Evolutionary conservation across 805 yeast species (phyloP), one percentile per base, ranked within the genome.

Genomic region (Nematodospora valgi): DNA sequence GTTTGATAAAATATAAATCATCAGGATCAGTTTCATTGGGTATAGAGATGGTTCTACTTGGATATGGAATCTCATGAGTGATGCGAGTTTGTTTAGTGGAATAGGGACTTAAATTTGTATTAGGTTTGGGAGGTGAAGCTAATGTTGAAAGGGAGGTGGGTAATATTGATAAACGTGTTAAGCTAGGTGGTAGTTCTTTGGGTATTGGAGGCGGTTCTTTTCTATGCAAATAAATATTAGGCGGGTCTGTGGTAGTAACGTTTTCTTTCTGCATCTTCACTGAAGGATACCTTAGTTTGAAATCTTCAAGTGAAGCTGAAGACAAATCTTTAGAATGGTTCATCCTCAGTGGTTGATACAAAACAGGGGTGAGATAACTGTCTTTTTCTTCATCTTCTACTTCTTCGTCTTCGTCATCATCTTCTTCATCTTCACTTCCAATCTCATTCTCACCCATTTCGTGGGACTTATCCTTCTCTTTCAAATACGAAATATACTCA

Each of bases 401-500:
- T 8, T 27, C 27, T 14, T 30, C 21, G 14, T 22, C 22, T 23
- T 38, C 42, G 6, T 24, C 34, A 13, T 14, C 4, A 24, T 35
- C 25, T 30, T 35, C 31, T 38, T 39, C 27, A n/a, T 27, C 32
- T 8, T 18, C 14, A 12, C 12, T 14, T 6, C 12, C 14, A 6
- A 19, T 14, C 9, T 14, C 18, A n/a, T 6, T 34, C 13, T 21
- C 27, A n/a, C n/a, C n/a, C n/a, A n/a, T n/a, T n/a, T n/a, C n/a
- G n/a, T n/a, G n/a, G n/a, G n/a, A n/a, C 13, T 23, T 30, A 18
- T 62, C 68, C 39, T 51, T 52, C 13, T 54, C 41, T 36, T 52
- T 57, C 40, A 65, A 49, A 38, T 65, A 67, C 5, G 51, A 62
- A 13, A 67, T 58, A 40, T 67, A 67, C 32, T 55, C 57, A 40